Evolutionary conservation across 768 basidiomycete genomes (phyloP), one percentile per base, ranked within the genome.

Genomic region (Stropharia rugosoannulata): DNA sequence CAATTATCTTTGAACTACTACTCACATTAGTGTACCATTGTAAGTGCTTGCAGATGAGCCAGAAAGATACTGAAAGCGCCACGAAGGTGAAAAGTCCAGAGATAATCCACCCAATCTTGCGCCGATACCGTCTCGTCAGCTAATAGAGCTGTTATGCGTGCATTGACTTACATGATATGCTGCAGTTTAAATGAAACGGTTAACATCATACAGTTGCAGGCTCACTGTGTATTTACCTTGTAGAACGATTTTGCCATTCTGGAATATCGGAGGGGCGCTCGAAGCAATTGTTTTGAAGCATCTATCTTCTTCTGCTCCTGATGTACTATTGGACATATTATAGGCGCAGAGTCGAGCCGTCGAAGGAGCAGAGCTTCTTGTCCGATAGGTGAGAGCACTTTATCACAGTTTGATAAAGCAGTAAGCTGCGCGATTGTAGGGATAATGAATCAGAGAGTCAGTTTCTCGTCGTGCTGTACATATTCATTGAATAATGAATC

Each of bases 21-120:
- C 83, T 57, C 57, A 88, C 86, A 62, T 85, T 82, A 13, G 85
- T 86, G 63, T 89, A 91, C 81, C 84, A 88, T 46, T 74, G 73
- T 11, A 90, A 72, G 67, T 92, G 89, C 66, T 85, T 86, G 67
- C 74, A 72, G 45, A 92, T 83, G n/a, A 90, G 76, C 89, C 89
- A 91, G 57, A 82, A 76, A 0, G 88, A 89, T n/a, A 75, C 72
- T 16, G 74, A 66, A 4, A 78, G 77, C 3, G 88, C 80, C 29
- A 85, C 60, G 9, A 83, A 38, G 1, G 86, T 78, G 66, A 89
- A 85, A 56, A 77, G 73, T 3, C 83, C 84, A 39, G 81, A 75
- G 29, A 88, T 66, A 40, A 89, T 78, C 87, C 88, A 90, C 0
- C 89, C 89, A 56, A 87, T 75, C 85, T 87, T 48, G 35, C 16